These are phyloP conservation scores for Bipolaris oryzae DNA, from an alignment of 2,329 filamentous ascomycete species.

Conservation along the genomic window DNA sequence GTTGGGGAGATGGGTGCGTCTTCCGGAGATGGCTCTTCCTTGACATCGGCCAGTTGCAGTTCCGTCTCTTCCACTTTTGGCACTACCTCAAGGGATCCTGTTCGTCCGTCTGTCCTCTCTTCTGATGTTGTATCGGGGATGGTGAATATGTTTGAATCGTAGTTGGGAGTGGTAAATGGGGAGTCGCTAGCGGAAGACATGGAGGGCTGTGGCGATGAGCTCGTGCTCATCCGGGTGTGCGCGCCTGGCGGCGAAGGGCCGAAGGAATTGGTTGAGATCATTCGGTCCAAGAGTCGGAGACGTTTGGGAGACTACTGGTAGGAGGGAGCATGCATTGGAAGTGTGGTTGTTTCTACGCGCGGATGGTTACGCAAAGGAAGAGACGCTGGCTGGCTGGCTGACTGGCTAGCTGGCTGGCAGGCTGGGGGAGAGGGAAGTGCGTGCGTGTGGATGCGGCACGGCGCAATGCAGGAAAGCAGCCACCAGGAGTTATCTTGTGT, in stretches of 20 bases:
- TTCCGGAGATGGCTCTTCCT: conserved; percentile 42
- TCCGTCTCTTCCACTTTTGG: conserved; percentile 63
- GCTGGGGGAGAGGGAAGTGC: neutral
- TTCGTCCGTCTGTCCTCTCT: conserved; percentile 31
- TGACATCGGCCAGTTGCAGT: conserved; percentile 49
- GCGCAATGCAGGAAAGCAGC: conserved; percentile 17
- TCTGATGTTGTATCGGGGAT: conserved; percentile 35
- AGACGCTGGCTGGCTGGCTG: neutral
- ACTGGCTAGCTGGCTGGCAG: no score
- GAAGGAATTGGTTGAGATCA: conserved; percentile 45
- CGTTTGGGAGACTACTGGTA: conserved; percentile 26
- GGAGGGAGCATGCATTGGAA: conserved; percentile 35
- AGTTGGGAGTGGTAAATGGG: conserved; percentile 45
- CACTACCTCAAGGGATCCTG: conserved; percentile 47
- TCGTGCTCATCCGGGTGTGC: conserved; percentile 46
- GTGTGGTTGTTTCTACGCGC: conserved; percentile 15
- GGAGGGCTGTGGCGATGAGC: conserved; percentile 49
- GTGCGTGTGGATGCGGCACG: conserved; percentile 8
- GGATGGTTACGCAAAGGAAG: conserved; percentile 10
- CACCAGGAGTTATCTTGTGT: conserved; percentile 14
- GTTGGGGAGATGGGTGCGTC: conserved; percentile 43
- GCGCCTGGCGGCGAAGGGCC: conserved; percentile 44
- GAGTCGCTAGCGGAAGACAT: conserved; percentile 51
- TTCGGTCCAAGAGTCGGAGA: conserved; percentile 31
- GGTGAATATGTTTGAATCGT: conserved; percentile 36